phyloP scores from a whole-genome alignment of 108 stramenopile genomes.

The Licmophora abbreviata region DNA sequence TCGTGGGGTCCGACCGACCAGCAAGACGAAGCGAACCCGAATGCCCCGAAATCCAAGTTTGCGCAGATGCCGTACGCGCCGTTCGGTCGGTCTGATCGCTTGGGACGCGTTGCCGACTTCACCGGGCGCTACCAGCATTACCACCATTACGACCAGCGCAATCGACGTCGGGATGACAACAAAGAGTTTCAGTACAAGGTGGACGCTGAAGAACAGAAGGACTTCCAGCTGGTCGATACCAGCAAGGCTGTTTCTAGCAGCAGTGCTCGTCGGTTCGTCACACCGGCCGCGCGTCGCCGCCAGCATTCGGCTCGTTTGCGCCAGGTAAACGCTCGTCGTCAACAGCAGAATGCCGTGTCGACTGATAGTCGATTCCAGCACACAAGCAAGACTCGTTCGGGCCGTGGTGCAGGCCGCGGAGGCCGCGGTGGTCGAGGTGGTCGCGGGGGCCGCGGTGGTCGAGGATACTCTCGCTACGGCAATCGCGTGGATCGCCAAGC shows the following conservation, averaged over 20 bases:
- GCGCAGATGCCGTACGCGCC: slow-evolving; percentile 84
- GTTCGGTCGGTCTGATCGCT: slow-evolving; percentile 86
- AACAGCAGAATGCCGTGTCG: slow-evolving; percentile 22
- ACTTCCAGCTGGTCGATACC: slow-evolving; percentile 89
- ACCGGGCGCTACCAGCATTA: slow-evolving; percentile 26
- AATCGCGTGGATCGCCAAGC: slow-evolving; percentile 56
- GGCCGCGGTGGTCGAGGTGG: slow-evolving; percentile 33
- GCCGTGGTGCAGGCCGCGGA: slow-evolving; percentile 24
- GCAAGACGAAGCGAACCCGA: slow-evolving; percentile 23
- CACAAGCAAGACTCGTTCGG: slow-evolving; percentile 7
- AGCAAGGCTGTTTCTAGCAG: slow-evolving; percentile 48
- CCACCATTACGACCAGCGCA: slow-evolving; percentile 22
- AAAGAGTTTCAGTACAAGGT: slow-evolving; percentile 71
- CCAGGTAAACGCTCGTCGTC: slow-evolving; percentile 64
- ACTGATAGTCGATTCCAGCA: neutral
- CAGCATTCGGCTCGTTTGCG: slow-evolving; percentile 55
- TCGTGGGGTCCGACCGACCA: slow-evolving; percentile 74
- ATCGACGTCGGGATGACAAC: slow-evolving; percentile 22
- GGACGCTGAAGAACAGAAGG: slow-evolving; percentile 60
- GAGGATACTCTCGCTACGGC: slow-evolving; percentile 7
- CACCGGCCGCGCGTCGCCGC: slow-evolving; percentile 42
- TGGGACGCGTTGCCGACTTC: slow-evolving; percentile 83
- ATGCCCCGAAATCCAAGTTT: slow-evolving; percentile 47
- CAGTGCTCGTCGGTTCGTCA: slow-evolving; percentile 43
- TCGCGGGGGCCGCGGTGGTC: slow-evolving; percentile 32